Evolutionary conservation across 2,329 filamentous ascomycete species (phyloP), one percentile per base, ranked within the genome.

Genomic region (Ophiostoma populinum): DNA sequence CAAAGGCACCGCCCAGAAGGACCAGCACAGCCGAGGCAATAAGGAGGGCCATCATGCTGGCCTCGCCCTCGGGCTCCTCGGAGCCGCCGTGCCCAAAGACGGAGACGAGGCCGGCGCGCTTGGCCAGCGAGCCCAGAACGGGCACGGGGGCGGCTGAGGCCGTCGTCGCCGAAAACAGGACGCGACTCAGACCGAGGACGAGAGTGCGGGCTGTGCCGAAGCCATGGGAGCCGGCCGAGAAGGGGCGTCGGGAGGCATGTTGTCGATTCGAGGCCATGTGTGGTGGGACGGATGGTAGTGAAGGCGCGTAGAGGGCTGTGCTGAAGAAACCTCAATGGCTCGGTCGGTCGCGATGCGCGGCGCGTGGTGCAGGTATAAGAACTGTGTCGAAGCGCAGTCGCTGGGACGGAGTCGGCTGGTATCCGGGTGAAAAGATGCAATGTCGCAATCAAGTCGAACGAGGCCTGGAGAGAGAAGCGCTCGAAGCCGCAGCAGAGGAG

Each of bases 1-100:
- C 90, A 59, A 98, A 98, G 25, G 82, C 83, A 42, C 90, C 90
- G 42, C 90, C 90, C 1, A 81, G 67, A 41, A 95, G 61, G 8
- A 95, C 90, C 38, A 98, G 67, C 17, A 73, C 66, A 40, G 82
- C 68, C 13, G 87, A 92, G 20, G 85, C 65, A 37, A 75, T 63
- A 42, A 90, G 67, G 50, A 94, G 83, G 30, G 87, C 61, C 80
- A 81, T 92, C 45, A 92, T 59, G 7, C 74, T 67, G 42, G 78
- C 75, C 17, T 65, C 75, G 16, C 58, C 54, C 36, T 72, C 62
- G 41, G 65, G 62, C 24, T 57, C 61, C 37, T 63, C 54, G 30
- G 63, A 55, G 39, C 54, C 52, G 12, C 51, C 43, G 30, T 58
- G 57, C 13, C 28, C 11, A 2, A 20, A n/a, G n/a, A n/a, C 24